A percentile compares a stretch with the other conserved stretches of the same genome.
Conservation (phyloP, 1,284 basidiomycete genomes). For the Phlebopus sp. region DNA sequence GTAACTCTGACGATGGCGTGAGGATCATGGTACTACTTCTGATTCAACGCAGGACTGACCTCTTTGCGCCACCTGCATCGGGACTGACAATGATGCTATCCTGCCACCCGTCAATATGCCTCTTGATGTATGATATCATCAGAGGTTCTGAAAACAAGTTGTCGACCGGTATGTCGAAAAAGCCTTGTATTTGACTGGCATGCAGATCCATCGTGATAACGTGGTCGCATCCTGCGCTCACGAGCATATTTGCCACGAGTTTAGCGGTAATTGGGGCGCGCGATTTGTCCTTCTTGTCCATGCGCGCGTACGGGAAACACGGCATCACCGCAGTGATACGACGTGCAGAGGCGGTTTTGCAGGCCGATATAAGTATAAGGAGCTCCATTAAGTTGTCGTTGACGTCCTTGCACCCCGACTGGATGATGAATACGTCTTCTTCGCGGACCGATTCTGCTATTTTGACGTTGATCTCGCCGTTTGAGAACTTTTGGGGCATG, state of each 20-base stretch:
- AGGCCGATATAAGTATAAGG: constrained; percentile 87
- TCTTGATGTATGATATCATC: constrained; percentile 89
- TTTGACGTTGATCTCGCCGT: constrained; percentile 91
- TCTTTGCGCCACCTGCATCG: constrained; percentile 96
- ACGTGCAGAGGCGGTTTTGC: constrained; percentile 95
- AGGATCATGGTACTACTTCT: background rate
- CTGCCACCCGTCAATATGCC: constrained; percentile 83
- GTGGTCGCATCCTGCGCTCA: constrained; percentile 95
- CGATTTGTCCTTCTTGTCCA: constrained; percentile 98
- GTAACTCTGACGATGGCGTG: constrained; percentile 64
- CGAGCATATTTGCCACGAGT: constrained; percentile 96
- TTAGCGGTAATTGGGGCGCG: constrained; percentile 98
- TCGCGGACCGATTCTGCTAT: constrained; percentile 94
- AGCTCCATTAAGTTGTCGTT: constrained; percentile 91
- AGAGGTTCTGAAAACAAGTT: constrained; percentile 90
- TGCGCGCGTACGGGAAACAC: constrained; percentile 94
- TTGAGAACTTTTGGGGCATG: constrained; percentile 94
- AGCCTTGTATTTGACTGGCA: constrained; percentile 98
- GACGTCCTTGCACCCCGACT: constrained; percentile 76
- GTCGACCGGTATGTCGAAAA: constrained; percentile 99
- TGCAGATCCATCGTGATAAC: constrained; percentile 99
- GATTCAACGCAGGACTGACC: constrained; percentile 50
- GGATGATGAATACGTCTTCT: constrained; percentile 97
- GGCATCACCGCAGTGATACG: constrained; percentile 98
- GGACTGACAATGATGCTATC: constrained; percentile 94